Base-by-base conservation (phyloP, 2,329 filamentous ascomycete species). In the Monilinia laxa region DNA sequence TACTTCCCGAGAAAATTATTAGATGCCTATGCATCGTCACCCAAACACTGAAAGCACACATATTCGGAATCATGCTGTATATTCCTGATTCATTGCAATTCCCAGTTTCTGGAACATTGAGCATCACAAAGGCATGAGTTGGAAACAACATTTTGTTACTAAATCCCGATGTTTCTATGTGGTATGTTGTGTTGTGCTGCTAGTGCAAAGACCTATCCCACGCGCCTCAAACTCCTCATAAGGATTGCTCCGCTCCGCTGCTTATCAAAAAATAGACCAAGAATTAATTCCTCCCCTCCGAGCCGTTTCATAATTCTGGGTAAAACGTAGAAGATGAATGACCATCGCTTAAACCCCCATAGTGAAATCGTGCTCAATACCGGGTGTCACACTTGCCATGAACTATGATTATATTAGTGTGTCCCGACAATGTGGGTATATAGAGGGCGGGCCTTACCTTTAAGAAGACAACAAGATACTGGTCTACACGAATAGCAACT, bases 361-460 rank as follows among this genome's bases (percentile, higher is more conserved):
- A 0, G 94, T 98, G 78, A 96, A 97, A 77, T 98, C 94, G 78
- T 97, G 92, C 80, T 98, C 94, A 78, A 99, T 98, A 58, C 93
- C 93, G 7, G 95, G 95, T 20, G 94, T 98, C 55, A 99, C 95
- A 74, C 90, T 95, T 45, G 90, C 88, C 82, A 92, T 91, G 78
- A 92, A 92, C 84, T 85, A 89, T 82, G 83, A 62, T 18, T 38
- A 45, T 18, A 23, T 40, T 28, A 54, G 62, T 54, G 47, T 28
- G 16, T 51, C 4, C 18, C 4, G 25, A 57, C 12, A 56, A 45
- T 20, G 25, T 12, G 52, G n/a, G n/a, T 35, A 16, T 10, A 47
- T 14, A 14, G 4, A 28, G 49, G 12, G 3, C 77, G 49, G 12
- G 3, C 77, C 60, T 82, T 79, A 72, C 91, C 85, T 95, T 95